Conservation (phyloP, 345 rosid species). For the Eucalyptus fibrosa region DNA sequence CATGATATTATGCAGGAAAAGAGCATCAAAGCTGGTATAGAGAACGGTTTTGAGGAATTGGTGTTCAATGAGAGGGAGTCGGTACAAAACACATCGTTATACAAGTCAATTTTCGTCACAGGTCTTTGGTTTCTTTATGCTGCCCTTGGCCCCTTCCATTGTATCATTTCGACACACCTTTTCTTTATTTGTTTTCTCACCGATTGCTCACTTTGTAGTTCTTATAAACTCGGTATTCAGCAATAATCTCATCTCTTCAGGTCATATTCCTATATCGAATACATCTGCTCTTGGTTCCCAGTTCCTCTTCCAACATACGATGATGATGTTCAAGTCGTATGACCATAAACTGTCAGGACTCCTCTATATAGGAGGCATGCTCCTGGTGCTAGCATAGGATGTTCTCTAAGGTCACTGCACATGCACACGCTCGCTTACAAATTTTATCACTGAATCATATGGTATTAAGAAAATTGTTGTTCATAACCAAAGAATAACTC, state of each 20-base stretch:
- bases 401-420: background rate
- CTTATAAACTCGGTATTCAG: background rate
- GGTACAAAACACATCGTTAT: background rate
- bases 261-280: background rate
- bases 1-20: background rate
- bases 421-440: background rate
- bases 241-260: background rate
- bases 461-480: background rate
- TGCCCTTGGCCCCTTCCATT: background rate
- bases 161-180: background rate
- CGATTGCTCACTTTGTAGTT: background rate
- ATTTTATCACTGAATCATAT: background rate
- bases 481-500: background rate
- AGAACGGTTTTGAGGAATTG: background rate
- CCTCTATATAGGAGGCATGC: background rate
- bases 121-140: background rate
- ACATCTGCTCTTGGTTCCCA: slow-evolving; percentile 1
- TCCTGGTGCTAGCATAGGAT: background rate
- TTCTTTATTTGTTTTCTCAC: background rate
- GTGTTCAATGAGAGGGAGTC: background rate
- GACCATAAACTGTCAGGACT: background rate
- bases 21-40: slow-evolving; percentile 6
- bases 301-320: background rate
- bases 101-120: background rate
- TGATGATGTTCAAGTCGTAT: background rate